Conservation (phyloP, 768 basidiomycete genomes). For the Hydnomerulius pinastri region DNA sequence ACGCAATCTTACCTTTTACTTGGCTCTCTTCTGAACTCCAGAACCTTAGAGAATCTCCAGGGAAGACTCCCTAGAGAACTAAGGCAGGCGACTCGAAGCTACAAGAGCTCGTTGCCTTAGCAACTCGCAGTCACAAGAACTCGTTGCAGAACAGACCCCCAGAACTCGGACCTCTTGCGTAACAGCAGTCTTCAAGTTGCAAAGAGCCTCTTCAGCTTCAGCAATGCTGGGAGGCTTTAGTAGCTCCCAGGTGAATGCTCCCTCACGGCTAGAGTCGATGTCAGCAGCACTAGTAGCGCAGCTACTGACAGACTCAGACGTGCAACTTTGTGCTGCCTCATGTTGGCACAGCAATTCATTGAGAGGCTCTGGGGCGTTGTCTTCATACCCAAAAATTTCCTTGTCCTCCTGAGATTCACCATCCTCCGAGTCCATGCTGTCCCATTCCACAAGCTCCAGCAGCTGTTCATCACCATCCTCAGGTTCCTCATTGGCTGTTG, state of each 20-base stretch:
- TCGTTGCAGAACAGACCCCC: no score
- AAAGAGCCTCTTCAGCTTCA: not conserved
- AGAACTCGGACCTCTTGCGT: no score
- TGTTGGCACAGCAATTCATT: not conserved
- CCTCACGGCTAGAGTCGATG: no score
- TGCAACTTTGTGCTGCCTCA: not conserved
- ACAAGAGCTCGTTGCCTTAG: no score
- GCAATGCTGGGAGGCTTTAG: not conserved
- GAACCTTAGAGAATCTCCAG: no score
- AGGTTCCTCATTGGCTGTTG: not conserved
- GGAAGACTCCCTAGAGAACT: no score
- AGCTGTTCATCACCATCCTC: not conserved
- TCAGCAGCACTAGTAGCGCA: not conserved
- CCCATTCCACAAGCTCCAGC: not conserved
- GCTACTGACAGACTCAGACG: not conserved
- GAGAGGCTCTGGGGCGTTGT: not conserved
- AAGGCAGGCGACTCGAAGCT: no score
- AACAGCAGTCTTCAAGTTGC: not conserved
- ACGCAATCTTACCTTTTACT: no score
- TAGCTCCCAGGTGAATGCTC: slow-evolving; percentile 12
- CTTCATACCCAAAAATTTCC: not conserved
- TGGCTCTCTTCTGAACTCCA: no score
- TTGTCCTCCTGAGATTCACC: not conserved
- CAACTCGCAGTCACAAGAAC: no score
- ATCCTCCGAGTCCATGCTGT: not conserved